A percentile compares a stretch with the other conserved stretches of the same genome.
These are phyloP conservation scores for Zizania latifolia DNA, from an alignment of 176 grass and related monocot genomes.

Conservation along the genomic window DNA sequence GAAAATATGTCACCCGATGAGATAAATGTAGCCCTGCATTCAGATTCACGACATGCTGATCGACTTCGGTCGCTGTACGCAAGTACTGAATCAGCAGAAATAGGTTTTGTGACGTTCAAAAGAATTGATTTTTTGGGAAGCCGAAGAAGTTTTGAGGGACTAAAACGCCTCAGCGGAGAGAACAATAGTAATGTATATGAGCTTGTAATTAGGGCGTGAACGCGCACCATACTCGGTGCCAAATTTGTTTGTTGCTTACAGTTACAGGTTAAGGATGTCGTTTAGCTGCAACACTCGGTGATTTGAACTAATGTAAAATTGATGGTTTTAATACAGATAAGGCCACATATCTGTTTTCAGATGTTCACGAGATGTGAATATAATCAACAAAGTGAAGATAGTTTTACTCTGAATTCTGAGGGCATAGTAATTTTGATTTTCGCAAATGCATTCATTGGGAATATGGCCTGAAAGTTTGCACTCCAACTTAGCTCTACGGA, in stretches of 20 bases:
- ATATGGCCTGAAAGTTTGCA: neutral
- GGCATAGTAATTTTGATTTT: too few species aligned
- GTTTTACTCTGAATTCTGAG: neutral
- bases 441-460: too few species aligned
- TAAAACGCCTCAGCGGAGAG: constrained; percentile 74
- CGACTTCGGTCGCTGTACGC: constrained; percentile 68
- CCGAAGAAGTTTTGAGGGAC: constrained; percentile 77
- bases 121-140: constrained; percentile 89
- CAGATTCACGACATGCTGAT: constrained; percentile 90
- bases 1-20: constrained; percentile 77
- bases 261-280: neutral
- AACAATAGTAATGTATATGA: constrained; percentile 79
- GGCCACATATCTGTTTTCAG: neutral
- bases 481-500: neutral
- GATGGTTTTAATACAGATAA: neutral
- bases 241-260: constrained; percentile 8
- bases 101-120: constrained; percentile 64
- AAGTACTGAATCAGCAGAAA: constrained; percentile 52
- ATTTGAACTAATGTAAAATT: neutral
- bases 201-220: constrained; percentile 79
- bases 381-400: neutral
- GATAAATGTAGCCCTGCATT: constrained; percentile 71
- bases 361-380: too few species aligned
- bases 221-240: constrained; percentile 10
- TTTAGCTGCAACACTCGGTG: neutral